Percentiles rank a stretch among this genome's conserved stretches.
Evolutionary conservation across 2,329 filamentous ascomycete genomes (phyloP).

Genomic region (Trichoderma atrobrunneum): DNA sequence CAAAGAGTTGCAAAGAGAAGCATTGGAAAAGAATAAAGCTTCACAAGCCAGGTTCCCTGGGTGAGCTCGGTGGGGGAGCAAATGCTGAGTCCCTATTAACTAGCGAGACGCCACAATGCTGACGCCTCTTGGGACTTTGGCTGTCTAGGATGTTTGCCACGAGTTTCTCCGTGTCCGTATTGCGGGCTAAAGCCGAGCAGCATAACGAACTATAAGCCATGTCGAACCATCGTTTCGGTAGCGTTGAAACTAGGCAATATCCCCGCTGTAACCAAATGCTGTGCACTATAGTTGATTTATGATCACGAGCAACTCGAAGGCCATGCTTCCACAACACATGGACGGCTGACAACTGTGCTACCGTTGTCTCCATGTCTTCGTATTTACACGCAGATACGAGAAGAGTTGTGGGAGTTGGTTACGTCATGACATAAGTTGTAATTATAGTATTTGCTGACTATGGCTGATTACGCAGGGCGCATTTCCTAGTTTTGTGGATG

Average conservation of each 20-base stretch:
- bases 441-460: not conserved
- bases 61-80: not conserved
- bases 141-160: not conserved
- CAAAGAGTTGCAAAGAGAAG: not conserved
- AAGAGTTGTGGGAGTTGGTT: not conserved
- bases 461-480: not conserved
- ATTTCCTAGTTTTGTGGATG: not conserved
- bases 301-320: not conserved
- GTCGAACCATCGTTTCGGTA: not conserved
- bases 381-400: not conserved
- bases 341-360: not conserved
- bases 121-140: not conserved
- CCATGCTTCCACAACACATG: not conserved
- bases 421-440: not conserved
- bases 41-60: not conserved
- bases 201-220: not conserved
- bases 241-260: not conserved
- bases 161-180: not conserved
- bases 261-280: not conserved
- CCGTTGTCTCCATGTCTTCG: not conserved
- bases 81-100: not conserved
- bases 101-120: not conserved
- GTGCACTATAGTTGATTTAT: not conserved
- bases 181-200: not conserved
- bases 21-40: not conserved